phyloP scores from a whole-genome alignment of 257 asterid species.

The Nicotiana attenuata region DNA sequence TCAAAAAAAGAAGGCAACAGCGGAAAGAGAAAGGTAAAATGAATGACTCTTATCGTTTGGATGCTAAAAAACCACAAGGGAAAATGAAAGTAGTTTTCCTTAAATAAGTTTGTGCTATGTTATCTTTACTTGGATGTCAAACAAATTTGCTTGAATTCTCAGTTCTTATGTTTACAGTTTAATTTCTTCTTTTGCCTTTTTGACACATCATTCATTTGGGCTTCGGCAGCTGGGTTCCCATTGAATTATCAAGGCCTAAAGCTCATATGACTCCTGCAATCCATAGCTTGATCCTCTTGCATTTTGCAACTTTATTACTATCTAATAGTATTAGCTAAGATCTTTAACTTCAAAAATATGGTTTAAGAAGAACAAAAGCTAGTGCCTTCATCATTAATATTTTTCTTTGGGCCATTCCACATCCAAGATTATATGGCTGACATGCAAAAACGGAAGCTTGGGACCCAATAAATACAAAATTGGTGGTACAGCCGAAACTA shows the following conservation, averaged over 20 bases:
- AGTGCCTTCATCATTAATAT: neutral
- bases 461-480: neutral
- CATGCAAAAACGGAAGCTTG: neutral
- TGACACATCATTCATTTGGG: neutral
- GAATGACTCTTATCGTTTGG: too few relatives aligned
- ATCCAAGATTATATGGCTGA: neutral
- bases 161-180: too few relatives aligned
- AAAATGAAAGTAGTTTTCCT: too few relatives aligned
- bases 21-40: too few relatives aligned
- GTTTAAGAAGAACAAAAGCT: neutral
- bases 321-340: neutral
- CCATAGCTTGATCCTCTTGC: neutral
- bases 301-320: too few relatives aligned
- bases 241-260: neutral
- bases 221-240: neutral
- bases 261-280: neutral
- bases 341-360: neutral
- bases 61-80: too few relatives aligned
- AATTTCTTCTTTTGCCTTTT: neutral
- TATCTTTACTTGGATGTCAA: too few relatives aligned
- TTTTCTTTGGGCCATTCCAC: neutral
- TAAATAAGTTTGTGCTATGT: too few relatives aligned
- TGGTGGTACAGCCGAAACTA: too few relatives aligned
- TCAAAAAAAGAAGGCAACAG: too few relatives aligned
- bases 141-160: too few relatives aligned